Evolutionary conservation across 2,329 filamentous ascomycete species (phyloP), one percentile per base, ranked within the genome.

Genomic region (Penicillium sp.): DNA sequence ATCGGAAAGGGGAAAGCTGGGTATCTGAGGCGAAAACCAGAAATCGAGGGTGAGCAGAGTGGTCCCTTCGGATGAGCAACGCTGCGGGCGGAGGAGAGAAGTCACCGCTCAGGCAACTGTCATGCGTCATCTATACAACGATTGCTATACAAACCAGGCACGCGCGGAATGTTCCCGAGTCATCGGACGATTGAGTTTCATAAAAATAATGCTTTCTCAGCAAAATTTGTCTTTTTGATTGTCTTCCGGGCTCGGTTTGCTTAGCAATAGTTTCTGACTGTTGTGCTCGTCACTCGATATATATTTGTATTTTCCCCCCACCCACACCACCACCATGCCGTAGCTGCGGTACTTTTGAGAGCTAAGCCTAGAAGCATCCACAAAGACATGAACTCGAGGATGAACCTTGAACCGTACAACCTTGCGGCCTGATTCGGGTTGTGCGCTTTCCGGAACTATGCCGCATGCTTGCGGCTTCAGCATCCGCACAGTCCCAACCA

Each of bases 81-180:
- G 47, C 26, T 48, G 62, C 61, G 57, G 56, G 48, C 54, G 51
- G 58, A 53, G 64, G 61, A 45, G 31, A 21, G 52, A 48, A 58
- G 47, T 51, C 30, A 51, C 56, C 56, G 56, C 48, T 58, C 56
- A 58, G 56, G 56, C 56, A 58, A 26, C 56, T 48, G 41, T 35
- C 31, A 35, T 64, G 63, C 63, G 60, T 64, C 63, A 64, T 64
- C 58, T 66, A 74, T 31, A 3, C 78, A 79, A 9, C 74, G 15
- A 68, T 78, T 78, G n/a, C 13, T 41, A 15, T 41, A 41, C 35
- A 41, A 15, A 15, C 29, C 51, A 53, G 51, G 31, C 11, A 53
- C 50, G 3, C 35, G 35, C 11, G 35, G 35, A 41, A 41, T 41
- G 35, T 41, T 41, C 35, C 35, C 35, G 35, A 41, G 35, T 13